Evolutionary conservation across 139 green algal genomes (phyloP), one percentile per base, ranked within the genome.

Genomic region (Limnomonas spitsbergensis): DNA sequence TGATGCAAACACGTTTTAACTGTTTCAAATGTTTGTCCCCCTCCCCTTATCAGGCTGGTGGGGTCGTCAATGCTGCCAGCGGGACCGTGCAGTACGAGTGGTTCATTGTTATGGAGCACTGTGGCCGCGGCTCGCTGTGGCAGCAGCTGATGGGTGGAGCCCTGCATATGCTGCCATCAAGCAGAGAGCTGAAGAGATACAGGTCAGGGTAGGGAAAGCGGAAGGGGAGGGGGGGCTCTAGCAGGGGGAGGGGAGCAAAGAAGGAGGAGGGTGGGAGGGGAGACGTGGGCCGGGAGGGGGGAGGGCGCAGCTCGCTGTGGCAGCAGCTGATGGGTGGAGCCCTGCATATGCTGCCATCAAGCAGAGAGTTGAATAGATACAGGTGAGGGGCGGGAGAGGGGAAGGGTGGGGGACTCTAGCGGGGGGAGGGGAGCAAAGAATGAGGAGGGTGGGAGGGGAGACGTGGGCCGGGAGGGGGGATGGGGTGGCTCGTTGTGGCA

Each of bases 21-120:
- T n/a, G n/a, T n/a, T n/a, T n/a, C n/a, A n/a, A n/a, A n/a, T n/a
- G n/a, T n/a, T n/a, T n/a, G n/a, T n/a, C n/a, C n/a, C n/a, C n/a
- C n/a, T n/a, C n/a, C n/a, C n/a, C n/a, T n/a, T n/a, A n/a, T n/a
- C n/a, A n/a, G n/a, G n/a, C n/a, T n/a, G n/a, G n/a, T n/a, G n/a
- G n/a, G n/a, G n/a, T n/a, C n/a, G n/a, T n/a, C n/a, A n/a, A n/a
- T n/a, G n/a, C n/a, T n/a, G n/a, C n/a, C n/a, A n/a, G n/a, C 29
- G 56, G 56, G 14, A 70, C 36, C 29, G 26, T 74, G 14, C 68
- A 74, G 36, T 74, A 74, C 26, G 68, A 74, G 68, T 74, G 68
- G 73, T 84, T 74, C 37, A 84, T 84, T 27, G 52, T 84, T 3
- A 84, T 84, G 79, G 79, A 84, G 68, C 38, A 80, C 61, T 84